These are phyloP conservation scores for Pseudomonodictys pantanalensis DNA, from an alignment of 495 filamentous ascomycete species.

Conservation along the genomic window DNA sequence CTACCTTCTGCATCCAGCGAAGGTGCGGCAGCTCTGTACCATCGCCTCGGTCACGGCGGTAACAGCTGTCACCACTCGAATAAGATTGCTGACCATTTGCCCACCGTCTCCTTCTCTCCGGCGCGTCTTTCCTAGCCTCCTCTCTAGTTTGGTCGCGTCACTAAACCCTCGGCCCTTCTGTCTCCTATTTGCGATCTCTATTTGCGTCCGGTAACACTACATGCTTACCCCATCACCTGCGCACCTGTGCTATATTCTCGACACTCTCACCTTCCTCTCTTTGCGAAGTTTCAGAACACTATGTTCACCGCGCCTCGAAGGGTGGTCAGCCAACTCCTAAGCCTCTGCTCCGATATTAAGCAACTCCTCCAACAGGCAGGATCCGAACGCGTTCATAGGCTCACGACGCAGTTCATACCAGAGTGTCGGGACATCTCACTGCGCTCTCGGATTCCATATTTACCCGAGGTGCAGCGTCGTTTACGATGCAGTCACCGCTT, in stretches of 20 bases:
- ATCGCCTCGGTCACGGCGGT: not conserved
- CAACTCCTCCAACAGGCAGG: not conserved
- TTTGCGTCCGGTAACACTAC: slow-evolving; percentile 6
- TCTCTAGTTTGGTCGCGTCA: too few relatives aligned
- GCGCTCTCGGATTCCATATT: not conserved
- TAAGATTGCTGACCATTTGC: not conserved
- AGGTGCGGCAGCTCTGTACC: not conserved
- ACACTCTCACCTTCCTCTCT: not conserved
- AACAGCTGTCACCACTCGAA: not conserved
- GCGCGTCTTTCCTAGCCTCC: not conserved
- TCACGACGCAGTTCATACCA: not conserved
- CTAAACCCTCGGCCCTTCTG: too few relatives aligned
- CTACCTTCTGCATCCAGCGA: not conserved
- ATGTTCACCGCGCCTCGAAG: not conserved
- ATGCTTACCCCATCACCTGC: slow-evolving; percentile 17
- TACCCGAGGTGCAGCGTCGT: too few relatives aligned
- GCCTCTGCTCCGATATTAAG: slow-evolving; percentile 17
- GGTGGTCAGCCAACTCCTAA: slow-evolving; percentile 16
- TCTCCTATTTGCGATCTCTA: not conserved
- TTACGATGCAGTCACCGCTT: not conserved
- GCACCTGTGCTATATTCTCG: not conserved
- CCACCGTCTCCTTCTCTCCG: not conserved
- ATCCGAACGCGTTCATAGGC: not conserved
- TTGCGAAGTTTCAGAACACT: not conserved
- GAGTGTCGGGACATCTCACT: not conserved